Base-by-base conservation (phyloP, 2,329 filamentous ascomycete genomes). In the Botryosphaeria dothidea region DNA sequence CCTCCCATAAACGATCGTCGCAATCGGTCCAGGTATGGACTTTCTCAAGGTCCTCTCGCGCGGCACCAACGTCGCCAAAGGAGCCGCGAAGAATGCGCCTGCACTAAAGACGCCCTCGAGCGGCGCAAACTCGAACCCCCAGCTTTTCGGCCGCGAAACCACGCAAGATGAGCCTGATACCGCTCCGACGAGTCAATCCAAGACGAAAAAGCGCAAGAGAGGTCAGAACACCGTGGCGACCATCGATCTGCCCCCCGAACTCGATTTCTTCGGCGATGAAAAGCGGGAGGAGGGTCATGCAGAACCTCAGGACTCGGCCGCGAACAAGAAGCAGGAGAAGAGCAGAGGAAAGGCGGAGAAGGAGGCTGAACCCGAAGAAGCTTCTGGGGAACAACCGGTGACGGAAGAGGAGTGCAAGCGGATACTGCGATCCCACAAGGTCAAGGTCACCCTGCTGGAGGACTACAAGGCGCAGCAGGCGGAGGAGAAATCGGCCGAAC, bases 371-470 rank as follows among this genome's bases (percentile, higher is more conserved):
- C 31, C 31, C 41, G 66, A 66, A 2, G 21, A 49, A 66, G 66
- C 71, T 31, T 49, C 31, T n/a, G 51, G 43, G 17, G 60, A 43
- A 17, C 29, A 25, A 27, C 69, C 73, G 0, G 83, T 92, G 70
- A 86, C 87, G 70, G 85, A 90, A 71, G 88, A 90, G 65, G 87
- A 93, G 74, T 89, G 91, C 70, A 89, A 90, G 70, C 86, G 89
- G 66, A 82, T 94, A 11, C 79, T 97, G 67, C 88, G 89, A 67
- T 90, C 88, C 65, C 92, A 97, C 77, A 91, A 93, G 68, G 83
- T 97, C 69, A 97, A 97, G 77, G 85, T 96, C 43, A 92, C 91
- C 0, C 81, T 96, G 56, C 80, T 97, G n/a, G 86, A 79, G 76
- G 71, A 81, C 77, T 75, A 76, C 63, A 75, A 76, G 57, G 68